Conservation (phyloP, 176 grass and related monocot genomes). For the Tuctoria greenei region DNA sequence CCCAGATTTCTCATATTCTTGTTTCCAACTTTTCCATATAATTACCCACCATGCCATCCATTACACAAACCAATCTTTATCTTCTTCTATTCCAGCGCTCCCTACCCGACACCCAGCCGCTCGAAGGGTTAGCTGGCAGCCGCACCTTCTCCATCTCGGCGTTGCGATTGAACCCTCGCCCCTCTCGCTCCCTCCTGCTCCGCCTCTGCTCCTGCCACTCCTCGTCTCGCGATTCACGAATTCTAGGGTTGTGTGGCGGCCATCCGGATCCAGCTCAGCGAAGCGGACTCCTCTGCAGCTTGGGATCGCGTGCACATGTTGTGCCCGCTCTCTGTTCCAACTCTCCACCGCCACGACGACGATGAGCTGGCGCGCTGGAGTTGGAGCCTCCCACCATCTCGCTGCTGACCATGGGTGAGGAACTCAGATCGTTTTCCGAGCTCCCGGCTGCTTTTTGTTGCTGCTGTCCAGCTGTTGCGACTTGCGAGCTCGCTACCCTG, state of each 20-base stretch:
- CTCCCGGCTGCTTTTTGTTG: not conserved
- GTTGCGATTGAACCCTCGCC: too few relatives aligned
- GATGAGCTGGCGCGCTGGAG: conserved; percentile 9
- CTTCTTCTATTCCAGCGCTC: too few relatives aligned
- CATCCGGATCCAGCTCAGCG: conserved; percentile 32
- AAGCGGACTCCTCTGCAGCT: conserved; percentile 18
- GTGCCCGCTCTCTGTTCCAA: not conserved
- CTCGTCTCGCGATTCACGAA: conserved; percentile 51
- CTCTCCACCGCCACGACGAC: not conserved
- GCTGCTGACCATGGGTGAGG: conserved; percentile 35
- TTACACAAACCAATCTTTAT: too few relatives aligned
- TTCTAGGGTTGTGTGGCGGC: conserved; percentile 43
- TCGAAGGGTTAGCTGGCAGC: too few relatives aligned
- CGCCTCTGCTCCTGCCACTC: conserved; percentile 30
- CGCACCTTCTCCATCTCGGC: too few relatives aligned
- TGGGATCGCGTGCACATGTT: conserved; percentile 22
- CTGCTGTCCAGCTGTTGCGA: not conserved
- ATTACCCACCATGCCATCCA: too few relatives aligned
- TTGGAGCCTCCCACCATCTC: conserved; percentile 8
- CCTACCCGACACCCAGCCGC: too few relatives aligned
- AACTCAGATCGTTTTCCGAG: not conserved
- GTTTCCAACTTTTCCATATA: too few relatives aligned
- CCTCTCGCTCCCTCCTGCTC: not conserved
- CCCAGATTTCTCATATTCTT: too few relatives aligned
- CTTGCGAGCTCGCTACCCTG: not conserved